Percentiles rank a stretch among this genome's conserved stretches.
Conservation (phyloP, 1,284 basidiomycete species). For the Hymenochaete sp. region DNA sequence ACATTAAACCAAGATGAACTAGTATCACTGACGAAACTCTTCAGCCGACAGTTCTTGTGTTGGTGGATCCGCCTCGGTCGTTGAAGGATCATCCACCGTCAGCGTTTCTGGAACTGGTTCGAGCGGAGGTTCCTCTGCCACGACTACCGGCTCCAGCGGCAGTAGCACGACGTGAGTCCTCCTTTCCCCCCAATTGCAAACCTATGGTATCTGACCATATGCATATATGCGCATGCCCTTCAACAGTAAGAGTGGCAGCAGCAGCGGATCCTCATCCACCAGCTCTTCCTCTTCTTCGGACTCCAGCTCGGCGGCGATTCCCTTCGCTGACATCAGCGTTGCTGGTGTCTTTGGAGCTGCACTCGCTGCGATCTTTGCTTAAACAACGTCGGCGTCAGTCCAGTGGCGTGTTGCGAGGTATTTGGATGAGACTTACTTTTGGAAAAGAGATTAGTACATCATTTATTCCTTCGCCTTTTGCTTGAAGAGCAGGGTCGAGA, state of each 20-base stretch:
- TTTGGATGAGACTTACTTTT: too few species aligned
- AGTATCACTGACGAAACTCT: neutral
- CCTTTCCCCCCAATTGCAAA: too few species aligned
- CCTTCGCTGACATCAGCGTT: slow-evolving; percentile 30
- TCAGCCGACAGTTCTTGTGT: slow-evolving; percentile 31
- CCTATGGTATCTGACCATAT: too few species aligned
- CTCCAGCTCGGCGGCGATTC: slow-evolving; percentile 7
- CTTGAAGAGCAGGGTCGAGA: too few species aligned
- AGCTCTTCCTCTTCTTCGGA: slow-evolving; percentile 24
- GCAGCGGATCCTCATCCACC: slow-evolving; percentile 23
- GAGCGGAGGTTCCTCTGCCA: slow-evolving; percentile 5
- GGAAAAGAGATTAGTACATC: too few species aligned
- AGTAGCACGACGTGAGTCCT: too few species aligned
- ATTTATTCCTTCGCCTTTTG: too few species aligned
- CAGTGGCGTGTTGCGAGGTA: too few species aligned
- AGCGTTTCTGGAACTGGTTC: slow-evolving; percentile 19
- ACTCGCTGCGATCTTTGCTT: slow-evolving; percentile 32
- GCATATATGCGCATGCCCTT: too few species aligned
- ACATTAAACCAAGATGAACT: neutral
- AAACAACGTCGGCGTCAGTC: too few species aligned
- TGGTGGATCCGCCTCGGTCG: slow-evolving; percentile 20
- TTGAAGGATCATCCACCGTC: slow-evolving; percentile 19
- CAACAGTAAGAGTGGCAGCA: too few species aligned
- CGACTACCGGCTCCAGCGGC: neutral
- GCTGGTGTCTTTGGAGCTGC: slow-evolving; percentile 41